Base-by-base conservation (phyloP, 2,329 filamentous ascomycete species). In the Monilinia vaccinii-corymbosi region DNA sequence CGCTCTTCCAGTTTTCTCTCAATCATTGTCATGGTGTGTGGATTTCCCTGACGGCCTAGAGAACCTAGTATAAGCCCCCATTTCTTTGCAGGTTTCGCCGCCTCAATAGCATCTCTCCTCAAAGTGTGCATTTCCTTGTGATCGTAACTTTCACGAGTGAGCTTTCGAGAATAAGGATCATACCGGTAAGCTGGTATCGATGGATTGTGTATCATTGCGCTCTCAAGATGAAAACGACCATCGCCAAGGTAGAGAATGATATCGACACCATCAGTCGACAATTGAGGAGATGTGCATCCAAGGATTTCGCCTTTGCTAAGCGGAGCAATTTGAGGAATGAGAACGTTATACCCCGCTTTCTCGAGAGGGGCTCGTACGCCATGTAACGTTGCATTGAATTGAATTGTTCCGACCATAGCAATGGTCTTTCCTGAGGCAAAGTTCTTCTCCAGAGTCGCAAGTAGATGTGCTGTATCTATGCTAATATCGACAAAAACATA, bases 401-500 rank as follows among this genome's bases (percentile, higher is more conserved):
- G 94, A 67, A 99, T 99, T 0, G 94, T 99, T 51, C 94, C 93
- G 18, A 99, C 93, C 67, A 97, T 82, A 6, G 94, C 94, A 61
- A 99, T 86, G 0, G 87, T 93, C 75, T 94, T 96, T 2, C 89
- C 89, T 0, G 86, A 76, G 1, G 85, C 79, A 72, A 97, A 96
- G 72, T 97, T 99, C 63, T 91, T 86, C 71, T 91, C 88, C 50
- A 99, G 79, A 0, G 92, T 94, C 10, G 89, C 88, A 55, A 97
- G 76, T 18, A 99, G 81, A 73, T 99, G 94, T 14, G 84, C 78
- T 0, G 90, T 89, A 74, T 99, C 94, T 72, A 99, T 97, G 74
- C 87, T 90, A 71, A 99, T 99, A 73, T 96, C 92, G 60, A 99
- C 94, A 72, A 99, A 99, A 66, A 99, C 91, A 74, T 99, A 99